phyloP scores from a whole-genome alignment of 371 early-diverging fungal genomes.

The Funneliformis caledonium region DNA sequence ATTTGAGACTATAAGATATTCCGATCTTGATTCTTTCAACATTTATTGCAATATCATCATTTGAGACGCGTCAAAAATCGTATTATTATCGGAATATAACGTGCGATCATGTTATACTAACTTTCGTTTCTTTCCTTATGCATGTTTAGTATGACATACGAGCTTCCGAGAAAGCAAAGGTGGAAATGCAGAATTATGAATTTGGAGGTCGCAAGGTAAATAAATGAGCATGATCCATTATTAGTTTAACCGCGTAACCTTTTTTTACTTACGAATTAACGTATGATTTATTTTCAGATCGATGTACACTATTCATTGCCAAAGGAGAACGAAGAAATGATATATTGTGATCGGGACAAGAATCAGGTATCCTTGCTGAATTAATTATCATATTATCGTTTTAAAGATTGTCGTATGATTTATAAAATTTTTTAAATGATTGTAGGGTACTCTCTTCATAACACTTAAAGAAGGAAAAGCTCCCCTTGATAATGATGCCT shows the following conservation, averaged over 20 bases:
- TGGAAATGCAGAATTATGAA: constrained; percentile 49
- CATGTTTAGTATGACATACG: constrained; percentile 57
- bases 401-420: constrained; percentile 16
- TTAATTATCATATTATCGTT: not conserved
- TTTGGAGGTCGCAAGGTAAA: constrained; percentile 50
- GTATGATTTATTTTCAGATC: constrained; percentile 38
- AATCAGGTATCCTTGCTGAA: constrained; percentile 54
- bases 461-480: constrained; percentile 50
- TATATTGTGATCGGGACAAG: constrained; percentile 55
- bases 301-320: constrained; percentile 67
- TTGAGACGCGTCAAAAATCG: not conserved
- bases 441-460: constrained; percentile 58
- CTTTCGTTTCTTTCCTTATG: not conserved
- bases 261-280: not conserved
- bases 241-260: not conserved
- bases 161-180: constrained; percentile 55
- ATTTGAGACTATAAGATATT: not conserved
- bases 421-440: not conserved
- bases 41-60: not conserved
- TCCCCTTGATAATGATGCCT: constrained; percentile 51
- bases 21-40: not conserved
- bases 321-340: constrained; percentile 56
- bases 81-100: not conserved
- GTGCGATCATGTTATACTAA: not conserved
- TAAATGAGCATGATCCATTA: no score